These are phyloP conservation scores for Orbilia oligospora DNA, from an alignment of 2,329 filamentous ascomycete species.

Conservation along the genomic window DNA sequence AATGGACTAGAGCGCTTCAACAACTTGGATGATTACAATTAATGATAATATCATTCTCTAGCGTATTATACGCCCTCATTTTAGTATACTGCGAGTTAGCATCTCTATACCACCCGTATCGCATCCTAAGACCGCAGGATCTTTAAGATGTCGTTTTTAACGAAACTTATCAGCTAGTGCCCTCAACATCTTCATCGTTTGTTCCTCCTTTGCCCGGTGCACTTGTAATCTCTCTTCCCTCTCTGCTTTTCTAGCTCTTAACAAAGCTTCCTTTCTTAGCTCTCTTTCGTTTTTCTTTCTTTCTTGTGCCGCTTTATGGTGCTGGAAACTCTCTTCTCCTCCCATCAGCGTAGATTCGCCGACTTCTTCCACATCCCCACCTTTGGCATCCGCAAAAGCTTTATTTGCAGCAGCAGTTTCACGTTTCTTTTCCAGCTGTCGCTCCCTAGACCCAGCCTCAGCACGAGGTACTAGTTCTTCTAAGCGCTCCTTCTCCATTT, in stretches of 20 bases:
- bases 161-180: conserved; percentile 86
- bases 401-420: conserved; percentile 80
- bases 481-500: conserved; percentile 77
- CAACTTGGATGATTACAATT: conserved; percentile 13
- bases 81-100: too few species aligned
- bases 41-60: conserved; percentile 38
- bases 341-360: conserved; percentile 83
- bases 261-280: conserved; percentile 83
- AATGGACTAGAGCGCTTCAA: conserved; percentile 23
- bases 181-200: conserved; percentile 85
- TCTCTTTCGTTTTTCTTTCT: conserved; percentile 87
- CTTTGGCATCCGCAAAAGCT: conserved; percentile 77
- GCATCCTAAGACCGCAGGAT: neutral
- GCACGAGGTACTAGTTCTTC: conserved; percentile 88
- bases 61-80: neutral
- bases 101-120: too few species aligned
- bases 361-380: conserved; percentile 74
- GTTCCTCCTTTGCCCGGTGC: conserved; percentile 82
- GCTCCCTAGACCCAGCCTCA: conserved; percentile 84
- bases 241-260: conserved; percentile 81
- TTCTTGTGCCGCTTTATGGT: conserved; percentile 76
- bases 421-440: conserved; percentile 86
- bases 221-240: conserved; percentile 81
- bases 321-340: conserved; percentile 76
- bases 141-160: conserved; percentile 63